Evolutionary conservation across 345 rosid species (phyloP).

Genomic region (Brassica nigra): DNA sequence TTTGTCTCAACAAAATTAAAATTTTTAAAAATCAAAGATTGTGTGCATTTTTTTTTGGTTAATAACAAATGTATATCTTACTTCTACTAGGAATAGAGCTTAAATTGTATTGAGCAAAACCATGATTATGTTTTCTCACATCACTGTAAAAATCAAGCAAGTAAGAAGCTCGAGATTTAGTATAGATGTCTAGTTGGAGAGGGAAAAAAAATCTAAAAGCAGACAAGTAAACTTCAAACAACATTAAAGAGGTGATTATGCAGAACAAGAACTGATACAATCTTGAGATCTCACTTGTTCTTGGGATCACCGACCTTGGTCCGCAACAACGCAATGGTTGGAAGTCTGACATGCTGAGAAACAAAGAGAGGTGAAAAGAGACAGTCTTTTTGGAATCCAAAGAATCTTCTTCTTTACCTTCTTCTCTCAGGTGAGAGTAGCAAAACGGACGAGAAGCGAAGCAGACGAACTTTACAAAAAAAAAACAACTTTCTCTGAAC

Average conservation of each 20-base stretch:
- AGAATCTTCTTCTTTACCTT: too few species aligned
- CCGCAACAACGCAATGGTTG: too few species aligned
- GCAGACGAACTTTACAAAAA: too few species aligned
- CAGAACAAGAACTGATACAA: conserved; percentile 14
- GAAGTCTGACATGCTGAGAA: too few species aligned
- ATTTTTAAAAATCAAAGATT: not conserved
- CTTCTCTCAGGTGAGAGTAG: too few species aligned
- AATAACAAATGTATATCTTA: not conserved
- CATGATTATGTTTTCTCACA: conserved; percentile 11
- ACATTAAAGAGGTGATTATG: conserved; percentile 13
- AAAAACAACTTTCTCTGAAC: too few species aligned
- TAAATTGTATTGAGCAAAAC: conserved; percentile 18
- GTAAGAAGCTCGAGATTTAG: conserved; percentile 1
- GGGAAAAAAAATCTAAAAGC: conserved; percentile 22
- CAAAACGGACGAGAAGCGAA: too few species aligned
- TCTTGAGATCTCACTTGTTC: conserved; percentile 63
- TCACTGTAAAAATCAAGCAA: not conserved
- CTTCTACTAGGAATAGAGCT: not conserved
- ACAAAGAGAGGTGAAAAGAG: too few species aligned
- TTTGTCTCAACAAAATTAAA: too few species aligned
- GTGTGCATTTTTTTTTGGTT: not conserved
- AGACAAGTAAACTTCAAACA: not conserved
- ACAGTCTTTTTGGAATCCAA: too few species aligned
- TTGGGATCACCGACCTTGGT: conserved; percentile 92
- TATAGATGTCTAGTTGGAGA: conserved; percentile 21